Conservation (phyloP, 192 early-diverging fungal genomes). For the Linnemannia elongata region DNA sequence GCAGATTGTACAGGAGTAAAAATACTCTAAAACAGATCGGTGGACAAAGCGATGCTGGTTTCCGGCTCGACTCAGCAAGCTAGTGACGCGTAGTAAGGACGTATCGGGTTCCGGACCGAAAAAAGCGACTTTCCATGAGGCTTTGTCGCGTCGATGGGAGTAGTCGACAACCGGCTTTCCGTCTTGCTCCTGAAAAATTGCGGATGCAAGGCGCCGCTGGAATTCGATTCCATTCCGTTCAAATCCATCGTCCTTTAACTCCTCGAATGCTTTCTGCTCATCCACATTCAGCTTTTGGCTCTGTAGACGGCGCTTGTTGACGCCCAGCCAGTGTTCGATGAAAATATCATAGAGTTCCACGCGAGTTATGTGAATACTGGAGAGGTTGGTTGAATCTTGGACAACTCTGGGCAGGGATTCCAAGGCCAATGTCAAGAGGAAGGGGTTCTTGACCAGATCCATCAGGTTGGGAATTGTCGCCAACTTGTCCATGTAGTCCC, state of each 20-base stretch:
- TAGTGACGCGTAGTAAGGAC: neutral
- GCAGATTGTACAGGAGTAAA: neutral
- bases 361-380: neutral
- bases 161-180: neutral
- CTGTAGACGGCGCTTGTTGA: neutral
- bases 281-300: neutral
- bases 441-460: slow-evolving; percentile 15
- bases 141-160: neutral
- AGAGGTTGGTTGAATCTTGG: neutral
- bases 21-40: slow-evolving; percentile 1
- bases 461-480: neutral
- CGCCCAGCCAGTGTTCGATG: neutral
- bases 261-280: neutral
- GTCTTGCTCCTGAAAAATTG: neutral
- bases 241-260: slow-evolving; percentile 10
- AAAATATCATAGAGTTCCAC: slow-evolving; percentile 11
- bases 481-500: slow-evolving; percentile 5
- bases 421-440: slow-evolving; percentile 6
- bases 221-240: neutral
- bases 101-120: neutral
- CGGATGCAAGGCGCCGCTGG: neutral
- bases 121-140: no score
- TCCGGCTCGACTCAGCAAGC: neutral
- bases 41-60: slow-evolving; percentile 14
- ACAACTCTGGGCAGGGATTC: neutral